phyloP scores from a whole-genome alignment of 176 grass and related monocot genomes.

The Stipa capillata region DNA sequence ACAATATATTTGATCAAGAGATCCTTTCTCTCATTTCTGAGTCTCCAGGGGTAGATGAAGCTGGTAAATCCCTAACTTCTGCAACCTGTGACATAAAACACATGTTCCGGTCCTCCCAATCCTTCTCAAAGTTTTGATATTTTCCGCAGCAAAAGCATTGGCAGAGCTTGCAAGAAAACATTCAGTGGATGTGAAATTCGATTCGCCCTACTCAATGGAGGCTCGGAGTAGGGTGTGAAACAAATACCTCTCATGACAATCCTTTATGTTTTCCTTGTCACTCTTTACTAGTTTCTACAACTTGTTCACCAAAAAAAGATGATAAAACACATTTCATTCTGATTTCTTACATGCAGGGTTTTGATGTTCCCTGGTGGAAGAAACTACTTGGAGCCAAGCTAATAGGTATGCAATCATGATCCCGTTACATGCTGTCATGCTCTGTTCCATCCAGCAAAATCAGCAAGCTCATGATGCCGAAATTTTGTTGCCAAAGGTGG shows the following conservation, averaged over 20 bases:
- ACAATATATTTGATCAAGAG: slow-evolving; percentile 87
- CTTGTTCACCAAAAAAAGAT: neutral
- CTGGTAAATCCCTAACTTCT: slow-evolving; percentile 46
- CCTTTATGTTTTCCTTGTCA: neutral
- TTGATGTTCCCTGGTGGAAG: slow-evolving; percentile 77
- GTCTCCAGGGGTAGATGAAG: slow-evolving; percentile 50
- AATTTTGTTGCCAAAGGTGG: slow-evolving; percentile 49
- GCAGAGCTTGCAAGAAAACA: slow-evolving; percentile 78
- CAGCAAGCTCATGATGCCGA: neutral
- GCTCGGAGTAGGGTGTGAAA: slow-evolving; percentile 58
- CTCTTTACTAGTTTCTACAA: neutral
- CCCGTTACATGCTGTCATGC: neutral
- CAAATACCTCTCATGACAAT: neutral
- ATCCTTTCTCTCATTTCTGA: slow-evolving; percentile 57
- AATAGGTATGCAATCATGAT: slow-evolving; percentile 35
- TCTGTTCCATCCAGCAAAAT: neutral
- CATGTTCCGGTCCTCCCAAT: neutral
- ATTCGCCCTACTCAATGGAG: slow-evolving; percentile 92
- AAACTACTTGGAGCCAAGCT: slow-evolving; percentile 80
- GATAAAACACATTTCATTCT: neutral
- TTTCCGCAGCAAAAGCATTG: slow-evolving; percentile 57
- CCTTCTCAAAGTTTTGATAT: neutral
- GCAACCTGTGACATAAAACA: neutral
- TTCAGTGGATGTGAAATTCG: slow-evolving; percentile 71
- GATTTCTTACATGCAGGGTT: slow-evolving; percentile 52